These are phyloP conservation scores for Pharnaceum exiguum DNA, from an alignment of 148 eudicot species.

Conservation along the genomic window DNA sequence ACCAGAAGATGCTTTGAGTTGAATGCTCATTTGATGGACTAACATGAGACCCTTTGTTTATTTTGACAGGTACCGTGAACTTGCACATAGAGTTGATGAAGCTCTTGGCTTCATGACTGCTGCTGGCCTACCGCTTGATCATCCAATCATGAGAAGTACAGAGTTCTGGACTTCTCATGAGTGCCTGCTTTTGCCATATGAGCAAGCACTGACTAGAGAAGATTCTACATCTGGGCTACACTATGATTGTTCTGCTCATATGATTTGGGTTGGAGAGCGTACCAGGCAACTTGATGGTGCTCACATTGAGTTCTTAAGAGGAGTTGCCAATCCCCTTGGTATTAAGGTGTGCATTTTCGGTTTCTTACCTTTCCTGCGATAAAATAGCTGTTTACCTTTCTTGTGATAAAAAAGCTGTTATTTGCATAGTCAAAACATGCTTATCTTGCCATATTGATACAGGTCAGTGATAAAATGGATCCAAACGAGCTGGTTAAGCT, in stretches of 20 bases:
- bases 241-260: constrained; percentile 79
- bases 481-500: constrained; percentile 71
- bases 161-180: constrained; percentile 82
- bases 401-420: neutral
- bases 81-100: constrained; percentile 69
- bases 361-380: neutral
- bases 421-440: neutral
- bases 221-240: constrained; percentile 67
- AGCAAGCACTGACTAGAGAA: constrained; percentile 71
- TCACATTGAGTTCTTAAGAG: constrained; percentile 74
- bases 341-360: constrained; percentile 36
- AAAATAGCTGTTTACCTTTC: too few relatives aligned
- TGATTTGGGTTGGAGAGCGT: constrained; percentile 84
- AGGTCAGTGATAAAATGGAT: constrained; percentile 77
- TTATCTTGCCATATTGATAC: constrained; percentile 7
- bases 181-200: constrained; percentile 72
- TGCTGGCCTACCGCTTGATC: constrained; percentile 59
- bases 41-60: too few relatives aligned
- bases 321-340: constrained; percentile 73
- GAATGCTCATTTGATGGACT: neutral
- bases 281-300: constrained; percentile 78
- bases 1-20: too few relatives aligned
- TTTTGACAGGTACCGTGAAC: constrained; percentile 57
- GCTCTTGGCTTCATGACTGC: constrained; percentile 80
- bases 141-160: constrained; percentile 60